Percentiles rank a stretch among this genome's conserved stretches.
Conservation (phyloP, 1,139 yeast genomes). For the Candida sanyaensis region DNA sequence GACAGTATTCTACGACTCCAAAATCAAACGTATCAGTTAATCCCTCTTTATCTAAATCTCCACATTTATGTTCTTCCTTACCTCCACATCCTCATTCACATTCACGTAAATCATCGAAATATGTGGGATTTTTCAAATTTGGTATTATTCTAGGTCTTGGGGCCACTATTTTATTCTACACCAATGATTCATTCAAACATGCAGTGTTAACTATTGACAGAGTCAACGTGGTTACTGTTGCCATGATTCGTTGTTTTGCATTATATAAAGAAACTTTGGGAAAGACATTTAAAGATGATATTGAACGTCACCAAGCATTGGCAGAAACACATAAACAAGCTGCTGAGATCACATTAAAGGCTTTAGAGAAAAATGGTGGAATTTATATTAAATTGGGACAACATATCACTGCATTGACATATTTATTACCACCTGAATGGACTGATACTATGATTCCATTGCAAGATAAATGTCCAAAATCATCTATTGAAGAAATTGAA, state of each 20-base stretch:
- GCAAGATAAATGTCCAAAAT: constrained; percentile 87
- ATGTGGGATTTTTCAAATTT: constrained; percentile 22
- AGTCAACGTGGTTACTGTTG: constrained; percentile 62
- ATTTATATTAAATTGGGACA: constrained; percentile 93
- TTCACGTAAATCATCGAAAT: background rate
- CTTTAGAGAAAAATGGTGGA: constrained; percentile 87
- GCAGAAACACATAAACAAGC: constrained; percentile 65
- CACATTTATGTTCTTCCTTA: background rate
- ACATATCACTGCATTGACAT: constrained; percentile 89
- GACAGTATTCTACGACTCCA: background rate
- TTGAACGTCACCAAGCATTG: constrained; percentile 57
- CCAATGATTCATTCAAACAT: constrained; percentile 38
- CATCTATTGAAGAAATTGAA: constrained; percentile 68
- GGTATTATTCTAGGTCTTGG: constrained; percentile 34
- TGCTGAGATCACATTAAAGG: constrained; percentile 76
- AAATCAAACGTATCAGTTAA: background rate
- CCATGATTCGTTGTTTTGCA: constrained; percentile 63
- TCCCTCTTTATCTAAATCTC: background rate
- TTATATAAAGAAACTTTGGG: constrained; percentile 62
- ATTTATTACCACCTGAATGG: constrained; percentile 91
- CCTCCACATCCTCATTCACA: background rate
- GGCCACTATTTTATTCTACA: constrained; percentile 30
- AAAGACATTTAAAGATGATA: constrained; percentile 43
- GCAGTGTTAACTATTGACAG: constrained; percentile 49
- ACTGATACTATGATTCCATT: constrained; percentile 91